phyloP scores from a whole-genome alignment of 2,329 filamentous ascomycete genomes.

The Diplocarpon mali region DNA sequence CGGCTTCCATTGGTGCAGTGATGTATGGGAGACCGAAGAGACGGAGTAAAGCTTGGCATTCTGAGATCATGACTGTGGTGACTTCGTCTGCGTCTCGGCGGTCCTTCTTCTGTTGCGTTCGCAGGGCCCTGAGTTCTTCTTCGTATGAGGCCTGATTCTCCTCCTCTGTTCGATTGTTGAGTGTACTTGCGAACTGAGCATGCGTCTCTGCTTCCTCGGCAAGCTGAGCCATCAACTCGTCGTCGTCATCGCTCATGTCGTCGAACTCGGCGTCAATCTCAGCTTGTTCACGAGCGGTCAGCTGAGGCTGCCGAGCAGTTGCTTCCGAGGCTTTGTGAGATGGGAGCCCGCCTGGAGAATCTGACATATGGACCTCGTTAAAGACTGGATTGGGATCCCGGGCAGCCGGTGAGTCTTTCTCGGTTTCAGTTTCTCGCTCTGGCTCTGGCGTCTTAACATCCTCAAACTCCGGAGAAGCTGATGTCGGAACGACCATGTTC shows the following conservation, averaged over 20 bases:
- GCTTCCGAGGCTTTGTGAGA: neutral
- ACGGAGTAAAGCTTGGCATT: conserved; percentile 82
- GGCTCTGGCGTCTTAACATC: conserved; percentile 31
- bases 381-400: conserved; percentile 18
- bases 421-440: neutral
- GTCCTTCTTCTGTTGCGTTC: conserved; percentile 93
- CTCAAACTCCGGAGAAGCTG: conserved; percentile 38
- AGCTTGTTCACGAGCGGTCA: conserved; percentile 12
- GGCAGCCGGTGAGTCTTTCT: neutral
- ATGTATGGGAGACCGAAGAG: conserved; percentile 94
- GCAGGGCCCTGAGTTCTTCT: conserved; percentile 71
- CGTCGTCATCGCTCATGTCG: conserved; percentile 80
- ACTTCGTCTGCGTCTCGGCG: conserved; percentile 93
- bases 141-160: conserved; percentile 76
- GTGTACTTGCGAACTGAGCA: conserved; percentile 76
- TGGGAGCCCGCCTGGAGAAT: conserved; percentile 3
- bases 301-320: conserved; percentile 1
- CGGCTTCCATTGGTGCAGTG: conserved; percentile 96
- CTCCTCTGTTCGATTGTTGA: conserved; percentile 63
- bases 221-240: conserved; percentile 75
- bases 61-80: conserved; percentile 87
- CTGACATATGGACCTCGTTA: conserved; percentile 17
- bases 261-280: conserved; percentile 36
- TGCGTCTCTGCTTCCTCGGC: conserved; percentile 90
- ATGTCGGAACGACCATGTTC: conserved; percentile 24